Evolutionary conservation across 495 filamentous ascomycete species (phyloP).

Genomic region (Penicillium egyptiacum): DNA sequence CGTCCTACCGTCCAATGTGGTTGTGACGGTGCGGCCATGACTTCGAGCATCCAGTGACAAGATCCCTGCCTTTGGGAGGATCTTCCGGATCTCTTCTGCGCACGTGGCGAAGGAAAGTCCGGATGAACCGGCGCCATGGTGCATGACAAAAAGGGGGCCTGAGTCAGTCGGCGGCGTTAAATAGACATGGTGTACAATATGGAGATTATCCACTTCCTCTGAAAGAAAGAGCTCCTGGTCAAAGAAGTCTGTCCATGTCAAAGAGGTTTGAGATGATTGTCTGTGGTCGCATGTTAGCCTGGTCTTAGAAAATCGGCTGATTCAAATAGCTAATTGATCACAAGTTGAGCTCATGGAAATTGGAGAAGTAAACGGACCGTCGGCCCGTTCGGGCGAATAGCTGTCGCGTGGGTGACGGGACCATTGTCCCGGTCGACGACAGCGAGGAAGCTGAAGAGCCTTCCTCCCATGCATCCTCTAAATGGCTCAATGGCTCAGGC

Average conservation of each 20-base stretch:
- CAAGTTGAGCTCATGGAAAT: not conserved
- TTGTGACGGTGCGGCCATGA: slow-evolving; percentile 71
- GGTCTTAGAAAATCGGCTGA: not conserved
- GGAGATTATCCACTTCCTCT: slow-evolving; percentile 36
- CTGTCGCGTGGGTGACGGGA: slow-evolving; percentile 72
- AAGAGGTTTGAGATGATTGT: slow-evolving; percentile 37
- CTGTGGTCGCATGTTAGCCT: slow-evolving; percentile 20
- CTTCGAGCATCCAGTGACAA: slow-evolving; percentile 82
- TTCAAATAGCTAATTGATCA: not conserved
- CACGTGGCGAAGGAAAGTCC: slow-evolving; percentile 85
- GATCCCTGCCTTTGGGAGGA: slow-evolving; percentile 77
- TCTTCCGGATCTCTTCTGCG: slow-evolving; percentile 70
- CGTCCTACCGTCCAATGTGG: slow-evolving; percentile 14
- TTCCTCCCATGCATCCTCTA: slow-evolving; percentile 42
- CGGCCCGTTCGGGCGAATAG: slow-evolving; percentile 65
- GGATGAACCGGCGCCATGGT: slow-evolving; percentile 89
- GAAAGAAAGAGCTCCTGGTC: slow-evolving; percentile 76
- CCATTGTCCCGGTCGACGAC: slow-evolving; percentile 86
- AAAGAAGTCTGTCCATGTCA: slow-evolving; percentile 91
- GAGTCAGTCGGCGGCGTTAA: slow-evolving; percentile 58
- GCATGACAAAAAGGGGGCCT: slow-evolving; percentile 81
- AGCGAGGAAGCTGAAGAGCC: slow-evolving; percentile 70
- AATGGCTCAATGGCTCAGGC: slow-evolving; percentile 34
- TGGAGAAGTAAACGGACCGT: slow-evolving; percentile 47
- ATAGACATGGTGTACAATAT: slow-evolving; percentile 81